These are phyloP conservation scores for Apiospora koreana DNA, from an alignment of 2,329 filamentous ascomycete species.

Conservation along the genomic window DNA sequence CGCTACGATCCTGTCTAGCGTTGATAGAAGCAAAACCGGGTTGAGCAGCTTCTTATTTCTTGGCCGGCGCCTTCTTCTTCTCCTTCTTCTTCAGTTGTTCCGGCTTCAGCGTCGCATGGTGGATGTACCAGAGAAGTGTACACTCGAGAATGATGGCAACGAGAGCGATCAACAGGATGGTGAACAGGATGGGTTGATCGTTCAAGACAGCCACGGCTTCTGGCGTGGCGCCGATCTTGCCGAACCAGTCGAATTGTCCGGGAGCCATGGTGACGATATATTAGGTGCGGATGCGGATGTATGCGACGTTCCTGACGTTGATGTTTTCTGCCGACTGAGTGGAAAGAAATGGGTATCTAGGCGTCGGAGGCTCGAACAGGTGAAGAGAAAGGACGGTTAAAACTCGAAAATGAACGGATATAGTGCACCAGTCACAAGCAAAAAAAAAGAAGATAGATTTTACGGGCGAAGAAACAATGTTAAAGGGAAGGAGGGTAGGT, in stretches of 20 bases:
- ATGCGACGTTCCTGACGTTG: constrained; percentile 19
- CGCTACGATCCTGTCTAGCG: constrained; percentile 5
- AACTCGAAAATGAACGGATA: constrained; percentile 16
- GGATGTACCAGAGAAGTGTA: constrained; percentile 57
- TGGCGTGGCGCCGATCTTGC: constrained; percentile 56
- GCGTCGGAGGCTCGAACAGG: background rate
- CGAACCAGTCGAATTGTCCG: constrained; percentile 60
- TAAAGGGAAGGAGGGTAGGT: constrained; percentile 3
- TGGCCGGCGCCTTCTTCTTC: constrained; percentile 38
- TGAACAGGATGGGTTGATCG: constrained; percentile 62
- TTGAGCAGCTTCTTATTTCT: constrained; percentile 14
- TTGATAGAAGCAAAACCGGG: constrained; percentile 13
- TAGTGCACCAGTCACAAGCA: constrained; percentile 28
- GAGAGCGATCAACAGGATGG: constrained; percentile 56
- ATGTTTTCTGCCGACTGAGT: constrained; percentile 7
- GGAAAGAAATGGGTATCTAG: constrained; percentile 14
- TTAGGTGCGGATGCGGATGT: constrained; percentile 1
- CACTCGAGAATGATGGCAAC: constrained; percentile 48
- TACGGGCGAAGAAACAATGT: constrained; percentile 16
- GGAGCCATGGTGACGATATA: constrained; percentile 15
- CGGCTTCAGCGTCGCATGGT: constrained; percentile 61
- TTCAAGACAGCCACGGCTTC: constrained; percentile 61
- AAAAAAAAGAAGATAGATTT: constrained; percentile 20
- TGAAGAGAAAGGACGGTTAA: background rate
- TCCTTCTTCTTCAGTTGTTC: constrained; percentile 59